A percentile compares a stretch with the other conserved stretches of the same genome.
These are phyloP conservation scores for Porphyrellus cyaneotinctus DNA, from an alignment of 768 basidiomycete genomes.

Conservation along the genomic window DNA sequence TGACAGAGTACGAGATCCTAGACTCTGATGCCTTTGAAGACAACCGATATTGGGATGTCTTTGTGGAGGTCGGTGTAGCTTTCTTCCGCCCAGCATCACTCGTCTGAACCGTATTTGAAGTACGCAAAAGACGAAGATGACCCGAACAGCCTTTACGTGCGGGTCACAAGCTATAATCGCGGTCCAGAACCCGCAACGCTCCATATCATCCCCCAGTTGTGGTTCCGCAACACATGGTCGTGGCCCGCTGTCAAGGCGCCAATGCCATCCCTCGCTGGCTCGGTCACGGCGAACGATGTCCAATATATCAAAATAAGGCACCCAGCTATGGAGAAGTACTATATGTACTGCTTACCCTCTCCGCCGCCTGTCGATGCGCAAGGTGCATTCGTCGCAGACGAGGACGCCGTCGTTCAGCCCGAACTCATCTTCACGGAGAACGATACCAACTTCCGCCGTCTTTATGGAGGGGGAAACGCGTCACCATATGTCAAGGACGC, in stretches of 20 bases:
- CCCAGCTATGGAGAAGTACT: slow-evolving; percentile 65
- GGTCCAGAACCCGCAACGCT: slow-evolving; percentile 92
- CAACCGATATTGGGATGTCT: slow-evolving; percentile 97
- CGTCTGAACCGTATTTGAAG: slow-evolving; percentile 37
- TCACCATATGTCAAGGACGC: slow-evolving; percentile 90
- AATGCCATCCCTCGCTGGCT: slow-evolving; percentile 57
- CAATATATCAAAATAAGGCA: slow-evolving; percentile 71
- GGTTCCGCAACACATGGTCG: slow-evolving; percentile 99
- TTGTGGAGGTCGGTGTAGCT: slow-evolving; percentile 73
- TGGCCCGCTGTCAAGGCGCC: slow-evolving; percentile 72
- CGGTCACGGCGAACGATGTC: slow-evolving; percentile 44
- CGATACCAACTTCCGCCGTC: slow-evolving; percentile 89
- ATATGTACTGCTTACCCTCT: slow-evolving; percentile 86
- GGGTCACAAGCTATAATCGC: slow-evolving; percentile 95
- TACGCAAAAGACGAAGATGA: slow-evolving; percentile 97
- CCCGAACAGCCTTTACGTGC: slow-evolving; percentile 82
- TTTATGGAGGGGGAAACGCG: slow-evolving; percentile 86
- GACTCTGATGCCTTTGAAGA: slow-evolving; percentile 91
- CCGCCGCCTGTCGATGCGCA: slow-evolving; percentile 83
- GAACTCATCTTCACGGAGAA: slow-evolving; percentile 94
- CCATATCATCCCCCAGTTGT: slow-evolving; percentile 92
- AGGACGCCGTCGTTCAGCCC: slow-evolving; percentile 60
- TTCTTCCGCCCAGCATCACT: slow-evolving; percentile 3
- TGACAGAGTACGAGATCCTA: slow-evolving; percentile 88
- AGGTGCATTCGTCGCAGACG: slow-evolving; percentile 60